A percentile compares a stretch with the other conserved stretches of the same genome.
phyloP scores from a whole-genome alignment of 2,329 filamentous ascomycete genomes.

The Alternaria metachromatica region DNA sequence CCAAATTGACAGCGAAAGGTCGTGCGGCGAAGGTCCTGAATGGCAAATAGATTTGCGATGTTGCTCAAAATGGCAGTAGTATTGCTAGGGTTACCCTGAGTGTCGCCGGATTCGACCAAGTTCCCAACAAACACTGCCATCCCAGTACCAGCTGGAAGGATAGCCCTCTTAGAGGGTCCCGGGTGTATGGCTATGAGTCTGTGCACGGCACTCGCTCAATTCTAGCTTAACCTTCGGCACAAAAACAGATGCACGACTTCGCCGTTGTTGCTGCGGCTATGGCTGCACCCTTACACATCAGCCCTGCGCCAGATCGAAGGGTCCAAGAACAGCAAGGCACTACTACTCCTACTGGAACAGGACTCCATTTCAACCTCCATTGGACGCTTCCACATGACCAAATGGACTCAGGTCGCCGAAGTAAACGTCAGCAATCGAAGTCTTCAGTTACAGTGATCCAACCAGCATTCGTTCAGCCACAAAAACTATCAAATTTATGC shows the following conservation, averaged over 20 bases:
- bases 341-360: neutral
- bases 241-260: neutral
- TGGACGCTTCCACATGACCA: neutral
- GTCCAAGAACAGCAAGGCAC: neutral
- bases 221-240: neutral
- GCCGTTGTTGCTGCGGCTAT: conserved; percentile 3
- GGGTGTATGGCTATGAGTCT: neutral
- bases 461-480: neutral
- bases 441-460: neutral
- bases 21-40: neutral
- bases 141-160: neutral
- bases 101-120: neutral
- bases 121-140: neutral
- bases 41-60: neutral
- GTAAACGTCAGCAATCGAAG: neutral
- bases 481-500: neutral
- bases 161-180: neutral
- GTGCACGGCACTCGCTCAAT: neutral
- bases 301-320: neutral
- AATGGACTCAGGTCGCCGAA: neutral
- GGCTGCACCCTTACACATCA: neutral
- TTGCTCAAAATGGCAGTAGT: neutral
- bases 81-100: neutral
- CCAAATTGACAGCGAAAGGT: neutral
- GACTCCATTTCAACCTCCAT: neutral